Base-by-base conservation (phyloP, 2,329 filamentous ascomycete species). In the Botryotinia narcissicola region DNA sequence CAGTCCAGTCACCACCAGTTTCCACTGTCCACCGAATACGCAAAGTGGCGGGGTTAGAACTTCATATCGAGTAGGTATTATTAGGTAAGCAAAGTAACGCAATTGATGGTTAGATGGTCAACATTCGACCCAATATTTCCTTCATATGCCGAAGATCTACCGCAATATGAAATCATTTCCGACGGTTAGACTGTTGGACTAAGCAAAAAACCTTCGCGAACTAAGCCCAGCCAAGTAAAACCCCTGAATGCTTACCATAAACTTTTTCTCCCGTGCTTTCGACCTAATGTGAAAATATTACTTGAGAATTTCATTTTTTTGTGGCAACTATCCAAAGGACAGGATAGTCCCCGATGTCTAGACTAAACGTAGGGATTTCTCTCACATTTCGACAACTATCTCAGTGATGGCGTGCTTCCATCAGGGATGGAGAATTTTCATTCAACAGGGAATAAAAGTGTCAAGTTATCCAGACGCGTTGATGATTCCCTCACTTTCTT, bases 361-460 rank as follows among this genome's bases (percentile, higher is more conserved):
- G 37, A 32, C 37, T 25, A 1, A 9, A n/a, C 37, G 3, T 44
- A 37, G 40, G 35, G 68, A 37, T 70, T 70, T 70, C 51, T 44
- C 8, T 32, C 51, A 46, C 29, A 70, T 70, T 61, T 61, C 54
- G 51, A 70, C 54, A 70, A 42, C 37, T 46, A 46, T 61, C 67
- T 32, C n/a, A 12, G 9, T 62, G 54, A 70, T 70, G 54, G 68
- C 68, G 68, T 70, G 68, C 68, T 70, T 57, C 54, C 32, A 35
- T n/a, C 40, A 60, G 37, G 54, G 48, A 59, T 70, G 12, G 51
- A 61, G n/a, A 61, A 46, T 46, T 61, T 70, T 61, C 2, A 32
- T 20, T 61, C 42, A 62, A 35, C 54, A 70, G 40, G 68, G 54
- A 61, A 62, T 70, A 70, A 70, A 44, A 70, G 35, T 70, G 66